Evolutionary conservation across 164 flowering plant species (phyloP).

Genomic region (Chimonanthus salicifolius): DNA sequence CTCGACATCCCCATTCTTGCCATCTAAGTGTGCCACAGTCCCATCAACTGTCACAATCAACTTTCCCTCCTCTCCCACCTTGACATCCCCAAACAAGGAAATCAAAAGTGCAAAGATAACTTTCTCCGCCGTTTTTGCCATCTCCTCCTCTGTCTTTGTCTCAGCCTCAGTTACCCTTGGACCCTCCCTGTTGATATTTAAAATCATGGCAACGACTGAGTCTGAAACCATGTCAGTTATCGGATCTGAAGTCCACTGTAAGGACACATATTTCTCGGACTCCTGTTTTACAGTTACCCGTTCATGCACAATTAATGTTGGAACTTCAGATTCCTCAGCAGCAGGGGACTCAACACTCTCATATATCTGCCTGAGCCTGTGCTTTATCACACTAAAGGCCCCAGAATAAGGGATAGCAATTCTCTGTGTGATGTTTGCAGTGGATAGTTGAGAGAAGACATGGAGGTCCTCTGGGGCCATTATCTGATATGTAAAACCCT

Average conservation of each 20-base stretch:
- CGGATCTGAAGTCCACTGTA: slow-evolving; percentile 91
- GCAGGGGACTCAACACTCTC: slow-evolving; percentile 71
- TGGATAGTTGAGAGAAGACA: slow-evolving; percentile 79
- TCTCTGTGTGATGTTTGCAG: slow-evolving; percentile 67
- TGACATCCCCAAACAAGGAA: slow-evolving; percentile 89
- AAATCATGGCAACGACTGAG: slow-evolving; percentile 72
- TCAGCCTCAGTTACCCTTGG: slow-evolving; percentile 67
- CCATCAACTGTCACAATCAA: slow-evolving; percentile 72
- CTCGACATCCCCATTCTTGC: slow-evolving; percentile 77
- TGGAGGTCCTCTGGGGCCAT: slow-evolving; percentile 97
- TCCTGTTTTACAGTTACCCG: slow-evolving; percentile 85
- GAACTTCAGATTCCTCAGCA: slow-evolving; percentile 55
- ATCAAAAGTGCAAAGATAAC: slow-evolving; percentile 68
- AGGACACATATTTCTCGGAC: slow-evolving; percentile 68
- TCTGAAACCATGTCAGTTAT: slow-evolving; percentile 96
- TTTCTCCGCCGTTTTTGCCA: slow-evolving; percentile 61
- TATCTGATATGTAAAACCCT: slow-evolving; percentile 90
- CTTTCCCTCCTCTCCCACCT: slow-evolving; percentile 68
- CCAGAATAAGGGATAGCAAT: slow-evolving; percentile 84
- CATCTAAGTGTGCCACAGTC: slow-evolving; percentile 66
- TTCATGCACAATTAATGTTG: slow-evolving; percentile 63
- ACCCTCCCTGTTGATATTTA: slow-evolving; percentile 67
- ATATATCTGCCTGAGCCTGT: slow-evolving; percentile 76
- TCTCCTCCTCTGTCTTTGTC: slow-evolving; percentile 60
- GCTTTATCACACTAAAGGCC: slow-evolving; percentile 70